Evolutionary conservation across 1,139 yeast species (phyloP), one percentile per base, ranked within the genome.

Genomic region (Sugiyamaella sp.): DNA sequence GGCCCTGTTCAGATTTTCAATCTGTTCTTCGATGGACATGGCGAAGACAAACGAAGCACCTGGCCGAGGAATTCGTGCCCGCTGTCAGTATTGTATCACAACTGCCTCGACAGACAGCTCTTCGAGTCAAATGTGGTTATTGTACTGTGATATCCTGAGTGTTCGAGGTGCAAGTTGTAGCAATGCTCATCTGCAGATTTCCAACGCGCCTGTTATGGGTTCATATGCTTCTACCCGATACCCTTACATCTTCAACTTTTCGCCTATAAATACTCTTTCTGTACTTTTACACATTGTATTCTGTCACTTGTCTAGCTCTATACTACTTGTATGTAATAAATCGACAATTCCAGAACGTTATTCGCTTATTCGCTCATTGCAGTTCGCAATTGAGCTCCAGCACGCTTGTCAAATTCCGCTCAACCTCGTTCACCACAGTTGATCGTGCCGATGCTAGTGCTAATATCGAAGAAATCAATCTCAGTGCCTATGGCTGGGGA

Each of bases 1-100:
- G 12, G 75, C 77, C 42, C 66, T 67, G 49, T 71, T 66, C 41
- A 74, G 69, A 62, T 73, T 74, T 32, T 60, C 66, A 27, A 72
- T 52, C 56, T 65, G 69, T 42, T 63, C 66, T 35, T 62, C 66
- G 21, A 62, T 57, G 17, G 66, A 57, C 46, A 60, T 41, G 53
- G 14, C 21, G 42, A 37, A 10, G 14, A 14, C 16, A 19, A 22
- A 41, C 27, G n/a, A 25, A 22, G 22, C 16, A 4, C 8, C 21
- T 5, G 12, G 14, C 10, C 27, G n/a, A 17, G 21, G 40, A 4
- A 10, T 6, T n/a, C n/a, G n/a, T n/a, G n/a, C n/a, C n/a, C n/a
- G n/a, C n/a, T n/a, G n/a, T n/a, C n/a, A n/a, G n/a, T n/a, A n/a
- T n/a, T n/a, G n/a, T n/a, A n/a, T n/a, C n/a, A n/a, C n/a, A n/a